phyloP scores from a whole-genome alignment of 257 asterid species.

The Cordia subcordata region DNA sequence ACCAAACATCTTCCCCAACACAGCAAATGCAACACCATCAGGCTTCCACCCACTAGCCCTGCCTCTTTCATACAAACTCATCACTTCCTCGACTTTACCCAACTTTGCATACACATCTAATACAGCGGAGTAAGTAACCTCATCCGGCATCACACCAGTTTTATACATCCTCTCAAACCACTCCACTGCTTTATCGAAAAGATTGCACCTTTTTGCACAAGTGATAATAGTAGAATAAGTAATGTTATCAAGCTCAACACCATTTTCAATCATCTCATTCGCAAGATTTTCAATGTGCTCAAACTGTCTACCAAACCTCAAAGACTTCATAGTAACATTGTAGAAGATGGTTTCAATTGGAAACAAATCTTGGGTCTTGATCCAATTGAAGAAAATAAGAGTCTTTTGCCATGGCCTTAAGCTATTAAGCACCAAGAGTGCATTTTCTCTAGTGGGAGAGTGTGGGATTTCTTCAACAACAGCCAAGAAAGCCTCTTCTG shows the following conservation, averaged over 20 bases:
- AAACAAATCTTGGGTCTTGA: slow-evolving; percentile 47
- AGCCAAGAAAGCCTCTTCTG: slow-evolving; percentile 46
- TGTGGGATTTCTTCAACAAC: slow-evolving; percentile 59
- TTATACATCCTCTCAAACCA: slow-evolving; percentile 98
- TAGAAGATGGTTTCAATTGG: slow-evolving; percentile 86
- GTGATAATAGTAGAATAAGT: slow-evolving; percentile 91
- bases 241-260: slow-evolving; percentile 68
- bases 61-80: slow-evolving; percentile 85
- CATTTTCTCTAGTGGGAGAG: slow-evolving; percentile 54
- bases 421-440: slow-evolving; percentile 65
- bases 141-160: slow-evolving; percentile 96
- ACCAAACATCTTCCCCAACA: slow-evolving; percentile 83
- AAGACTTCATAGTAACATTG: slow-evolving; percentile 80
- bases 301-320: slow-evolving; percentile 84
- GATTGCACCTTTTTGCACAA: slow-evolving; percentile 80
- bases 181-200: slow-evolving; percentile 83
- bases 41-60: slow-evolving; percentile 96
- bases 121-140: slow-evolving; percentile 88
- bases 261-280: slow-evolving; percentile 69
- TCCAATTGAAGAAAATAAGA: slow-evolving; percentile 73
- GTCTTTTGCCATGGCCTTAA: slow-evolving; percentile 66
- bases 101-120: slow-evolving; percentile 84
- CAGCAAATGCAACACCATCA: slow-evolving; percentile 68
- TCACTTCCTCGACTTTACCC: slow-evolving; percentile 82
- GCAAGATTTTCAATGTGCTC: slow-evolving; percentile 72